Base-by-base conservation (phyloP, 2,329 filamentous ascomycete species). In the Elsinoe batatas region DNA sequence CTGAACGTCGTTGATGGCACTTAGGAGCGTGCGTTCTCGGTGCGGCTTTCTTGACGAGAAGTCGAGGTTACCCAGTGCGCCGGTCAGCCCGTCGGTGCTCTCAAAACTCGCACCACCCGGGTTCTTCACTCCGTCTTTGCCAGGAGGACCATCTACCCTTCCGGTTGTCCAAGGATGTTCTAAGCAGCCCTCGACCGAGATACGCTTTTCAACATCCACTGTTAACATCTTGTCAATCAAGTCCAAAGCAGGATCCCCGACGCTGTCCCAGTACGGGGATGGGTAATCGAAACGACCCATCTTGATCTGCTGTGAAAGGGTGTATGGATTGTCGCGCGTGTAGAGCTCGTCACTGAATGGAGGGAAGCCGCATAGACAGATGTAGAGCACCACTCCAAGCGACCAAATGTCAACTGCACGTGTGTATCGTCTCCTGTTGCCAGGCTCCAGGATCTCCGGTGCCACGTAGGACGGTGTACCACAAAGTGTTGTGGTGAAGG, bases 361-460 rank as follows among this genome's bases (percentile, higher is more conserved):
- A 3, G 91, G 93, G 66, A 97, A 97, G 35, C 93, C 93, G 67
- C 93, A 97, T 4, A 97, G 79, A 67, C 90, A 96, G 64, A 97
- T 97, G 72, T 97, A 98, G 20, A 98, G 78, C 3, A 98, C 91
- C 2, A 98, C 93, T n/a, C 93, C 93, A 0, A 97, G 78, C 1
- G 91, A 95, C 93, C 93, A 97, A 40, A 97, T 79, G 68, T 98
- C 93, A 8, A 98, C 93, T 2, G 91, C 91, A 65, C 90, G 88
- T 55, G 91, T 95, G 72, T 98, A 98, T 66, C 87, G 87, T 61
- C 93, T 84, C 59, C 89, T 81, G 64, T 82, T 85, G 15, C 81
- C 83, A 60, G 91, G 87, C 65, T 90, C 86, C 3, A 98, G 76
- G 57, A 98, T 95, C 69, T 98, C 93, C 1, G 93, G 93, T 1